Evolutionary conservation across 1,139 yeast species (phyloP).

Genomic region (Suhomyces anneliseae): DNA sequence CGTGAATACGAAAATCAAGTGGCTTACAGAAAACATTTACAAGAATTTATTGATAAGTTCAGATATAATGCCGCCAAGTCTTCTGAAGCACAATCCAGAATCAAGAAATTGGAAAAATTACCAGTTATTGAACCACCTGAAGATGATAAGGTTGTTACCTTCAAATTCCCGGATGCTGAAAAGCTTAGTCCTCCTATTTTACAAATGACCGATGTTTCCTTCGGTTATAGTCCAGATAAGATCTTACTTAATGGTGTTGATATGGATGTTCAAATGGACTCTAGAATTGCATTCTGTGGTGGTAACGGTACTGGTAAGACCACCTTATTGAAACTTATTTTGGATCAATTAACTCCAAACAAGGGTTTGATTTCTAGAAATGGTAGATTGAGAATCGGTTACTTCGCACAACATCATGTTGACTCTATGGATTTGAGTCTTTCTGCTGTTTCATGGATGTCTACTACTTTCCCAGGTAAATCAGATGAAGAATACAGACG

Average conservation of each 20-base stretch:
- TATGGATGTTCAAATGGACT: conserved; percentile 87
- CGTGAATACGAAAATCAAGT: conserved; percentile 96
- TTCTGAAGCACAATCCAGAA: conserved; percentile 96
- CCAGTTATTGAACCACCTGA: conserved; percentile 94
- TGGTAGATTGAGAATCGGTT: conserved; percentile 88
- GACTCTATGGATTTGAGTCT: conserved; percentile 92
- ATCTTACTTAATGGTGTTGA: conserved; percentile 73
- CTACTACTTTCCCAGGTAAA: conserved; percentile 85
- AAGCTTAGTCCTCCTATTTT: conserved; percentile 89
- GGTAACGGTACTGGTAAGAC: conserved; percentile 99
- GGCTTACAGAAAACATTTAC: conserved; percentile 93
- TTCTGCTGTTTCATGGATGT: conserved; percentile 95
- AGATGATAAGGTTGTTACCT: conserved; percentile 80
- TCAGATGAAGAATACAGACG: conserved; percentile 97
- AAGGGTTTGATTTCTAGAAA: conserved; percentile 76
- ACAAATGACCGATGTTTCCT: conserved; percentile 81
- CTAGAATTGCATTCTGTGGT: conserved; percentile 95
- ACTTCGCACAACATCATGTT: conserved; percentile 99
- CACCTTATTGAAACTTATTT: conserved; percentile 79
- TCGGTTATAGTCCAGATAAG: conserved; percentile 73
- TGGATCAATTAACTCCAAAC: conserved; percentile 73
- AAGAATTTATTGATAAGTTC: conserved; percentile 90
- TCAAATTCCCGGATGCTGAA: conserved; percentile 95
- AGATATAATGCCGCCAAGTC: conserved; percentile 97
- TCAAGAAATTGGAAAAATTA: conserved; percentile 89